Evolutionary conservation across 805 yeast genomes (phyloP).

Genomic region (Brettanomyces sp.): DNA sequence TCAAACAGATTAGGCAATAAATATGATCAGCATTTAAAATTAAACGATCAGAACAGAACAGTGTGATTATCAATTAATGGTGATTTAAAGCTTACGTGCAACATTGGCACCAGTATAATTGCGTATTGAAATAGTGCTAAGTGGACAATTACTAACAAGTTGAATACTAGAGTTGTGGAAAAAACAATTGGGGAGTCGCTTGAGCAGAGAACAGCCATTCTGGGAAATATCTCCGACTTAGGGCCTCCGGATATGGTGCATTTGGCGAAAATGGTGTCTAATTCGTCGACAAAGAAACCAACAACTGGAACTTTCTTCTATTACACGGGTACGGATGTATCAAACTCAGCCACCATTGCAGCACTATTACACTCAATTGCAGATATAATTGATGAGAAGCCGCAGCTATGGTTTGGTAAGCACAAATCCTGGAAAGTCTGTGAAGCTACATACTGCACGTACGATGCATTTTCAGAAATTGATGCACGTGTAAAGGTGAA

Average conservation of each 20-base stretch:
- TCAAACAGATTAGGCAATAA: too few species aligned
- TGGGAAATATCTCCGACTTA: conserved; percentile 50
- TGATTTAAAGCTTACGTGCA: too few species aligned
- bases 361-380: conserved; percentile 64
- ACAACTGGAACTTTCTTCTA: conserved; percentile 60
- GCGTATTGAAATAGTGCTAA: conserved; percentile 3
- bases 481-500: conserved; percentile 68
- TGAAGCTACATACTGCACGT: conserved; percentile 60
- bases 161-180: conserved; percentile 39
- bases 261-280: conserved; percentile 29
- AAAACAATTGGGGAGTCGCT: conserved; percentile 39
- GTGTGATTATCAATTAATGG: too few species aligned
- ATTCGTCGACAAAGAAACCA: conserved; percentile 15
- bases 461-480: conserved; percentile 49
- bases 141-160: conserved; percentile 3
- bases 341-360: conserved; percentile 69
- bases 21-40: too few species aligned
- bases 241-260: conserved; percentile 67
- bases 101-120: too few species aligned
- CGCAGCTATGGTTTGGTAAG: conserved; percentile 78
- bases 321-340: conserved; percentile 67
- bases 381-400: conserved; percentile 47
- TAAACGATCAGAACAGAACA: too few species aligned
- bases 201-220: conserved; percentile 52
- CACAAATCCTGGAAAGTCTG: conserved; percentile 59